Base-by-base conservation (phyloP, 2,329 filamentous ascomycete genomes). In the Davidsoniella australis region DNA sequence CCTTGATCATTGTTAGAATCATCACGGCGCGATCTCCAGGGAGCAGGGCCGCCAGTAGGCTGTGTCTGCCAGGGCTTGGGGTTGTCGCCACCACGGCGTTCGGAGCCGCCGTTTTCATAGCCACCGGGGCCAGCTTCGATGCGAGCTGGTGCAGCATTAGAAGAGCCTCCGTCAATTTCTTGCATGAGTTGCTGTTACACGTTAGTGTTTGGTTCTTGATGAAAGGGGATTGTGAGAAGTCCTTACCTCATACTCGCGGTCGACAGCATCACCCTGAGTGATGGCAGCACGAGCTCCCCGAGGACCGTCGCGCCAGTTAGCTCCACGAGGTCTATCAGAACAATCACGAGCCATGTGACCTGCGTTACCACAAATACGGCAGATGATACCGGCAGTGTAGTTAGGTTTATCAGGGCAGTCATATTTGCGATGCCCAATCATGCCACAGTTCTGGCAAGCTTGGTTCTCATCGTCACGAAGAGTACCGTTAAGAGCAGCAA, bases 381-480 rank as follows among this genome's bases (percentile, higher is more conserved):
- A 98, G 62, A 98, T 96, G 63, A 98, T 96, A 67, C 87, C 96
- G 59, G 91, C 88, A n/a, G 91, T 98, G 68, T 83, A 96, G 68
- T 98, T 98, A 63, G 88, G 85, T 65, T 91, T 85, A 68, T 98
- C 86, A 12, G 91, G 91, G 59, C 91, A 98, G 63, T 98, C 91
- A 64, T 95, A 96, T 68, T 98, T 98, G 67, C 91, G 82, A 66
- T 98, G 91, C 54, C 91, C 91, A 56, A 98, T 98, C 73, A 96
- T 87, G 58, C 91, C 91, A 66, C 85, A 98, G 71, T 98, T 98
- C 70, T 98, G 91, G 68, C 91, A 98, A 56, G 91, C 91, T 65
- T 98, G 91, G 66, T 98, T 98, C 64, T 98, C 91, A 60, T 98
- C 91, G 62, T 98, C 91, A 70, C 91, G 89, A 17, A 98, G 80